Evolutionary conservation across 2,329 filamentous ascomycete species (phyloP).

Genomic region (Blumeria hordei): DNA sequence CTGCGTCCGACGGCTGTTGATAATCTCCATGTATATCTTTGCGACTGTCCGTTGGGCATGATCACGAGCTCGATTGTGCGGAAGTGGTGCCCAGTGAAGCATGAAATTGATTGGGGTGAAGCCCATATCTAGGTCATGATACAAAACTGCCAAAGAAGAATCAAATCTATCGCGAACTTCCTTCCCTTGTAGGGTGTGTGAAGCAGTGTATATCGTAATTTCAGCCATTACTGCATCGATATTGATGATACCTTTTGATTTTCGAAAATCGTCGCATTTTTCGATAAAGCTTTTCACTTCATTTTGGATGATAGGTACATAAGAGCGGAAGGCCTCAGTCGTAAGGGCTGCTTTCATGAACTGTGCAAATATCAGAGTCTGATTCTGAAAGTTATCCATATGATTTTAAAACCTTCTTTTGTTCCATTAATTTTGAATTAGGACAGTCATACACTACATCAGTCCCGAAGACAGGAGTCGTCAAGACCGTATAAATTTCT

Average conservation of each 20-base stretch:
- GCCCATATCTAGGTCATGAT: slow-evolving; percentile 76
- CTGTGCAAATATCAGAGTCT: slow-evolving; percentile 16
- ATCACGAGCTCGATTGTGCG: slow-evolving; percentile 69
- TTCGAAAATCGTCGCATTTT: slow-evolving; percentile 40
- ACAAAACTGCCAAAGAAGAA: slow-evolving; percentile 54
- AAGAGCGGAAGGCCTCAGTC: slow-evolving; percentile 45
- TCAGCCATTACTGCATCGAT: slow-evolving; percentile 58
- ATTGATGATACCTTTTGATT: slow-evolving; percentile 41
- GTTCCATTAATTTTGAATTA: slow-evolving; percentile 82
- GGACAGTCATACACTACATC: slow-evolving; percentile 83
- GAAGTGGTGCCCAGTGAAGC: slow-evolving; percentile 67
- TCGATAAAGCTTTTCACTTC: slow-evolving; percentile 56
- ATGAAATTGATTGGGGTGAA: slow-evolving; percentile 80
- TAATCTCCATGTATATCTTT: slow-evolving; percentile 61
- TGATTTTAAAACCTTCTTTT: slow-evolving; percentile 51
- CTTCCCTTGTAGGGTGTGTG: slow-evolving; percentile 61
- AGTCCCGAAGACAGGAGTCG: slow-evolving; percentile 49
- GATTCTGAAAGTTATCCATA: not conserved
- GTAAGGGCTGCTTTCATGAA: slow-evolving; percentile 68
- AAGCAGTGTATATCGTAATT: slow-evolving; percentile 76
- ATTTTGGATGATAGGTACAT: slow-evolving; percentile 53
- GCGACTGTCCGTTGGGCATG: slow-evolving; percentile 59
- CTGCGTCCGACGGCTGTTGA: slow-evolving; percentile 35
- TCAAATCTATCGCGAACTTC: slow-evolving; percentile 65
- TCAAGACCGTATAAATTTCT: slow-evolving; percentile 66